These are phyloP conservation scores for Fraxinus cuspidata DNA, from an alignment of 257 asterid genomes.

Conservation along the genomic window DNA sequence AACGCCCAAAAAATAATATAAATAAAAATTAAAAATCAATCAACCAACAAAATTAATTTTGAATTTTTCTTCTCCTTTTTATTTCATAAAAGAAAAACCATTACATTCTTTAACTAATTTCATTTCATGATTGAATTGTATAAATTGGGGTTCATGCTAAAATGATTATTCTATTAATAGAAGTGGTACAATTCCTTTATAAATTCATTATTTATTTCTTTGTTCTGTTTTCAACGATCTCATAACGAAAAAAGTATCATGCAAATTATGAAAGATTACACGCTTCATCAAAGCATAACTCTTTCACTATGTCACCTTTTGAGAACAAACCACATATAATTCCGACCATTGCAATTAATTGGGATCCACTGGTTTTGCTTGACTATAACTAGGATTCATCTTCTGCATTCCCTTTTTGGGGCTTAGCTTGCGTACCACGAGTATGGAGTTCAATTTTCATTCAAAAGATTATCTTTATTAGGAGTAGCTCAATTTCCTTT, in stretches of 20 bases:
- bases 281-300: too few relatives aligned
- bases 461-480: neutral
- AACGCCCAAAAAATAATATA: neutral
- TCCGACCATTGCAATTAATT: neutral
- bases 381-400: neutral
- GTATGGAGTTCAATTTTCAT: neutral
- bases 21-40: neutral
- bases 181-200: neutral
- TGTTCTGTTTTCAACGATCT: too few relatives aligned
- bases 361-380: neutral
- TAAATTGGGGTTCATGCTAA: neutral
- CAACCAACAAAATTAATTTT: neutral
- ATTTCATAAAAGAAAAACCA: too few relatives aligned
- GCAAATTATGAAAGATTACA: too few relatives aligned
- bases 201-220: neutral
- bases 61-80: too few relatives aligned
- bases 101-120: too few relatives aligned
- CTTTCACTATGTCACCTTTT: too few relatives aligned
- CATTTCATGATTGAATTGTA: neutral
- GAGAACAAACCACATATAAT: too few relatives aligned
- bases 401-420: neutral
- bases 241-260: too few relatives aligned
- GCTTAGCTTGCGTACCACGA: neutral
- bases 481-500: too few relatives aligned
- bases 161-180: neutral